Evolutionary conservation across 2,329 filamentous ascomycete genomes (phyloP).

Genomic region (Arthrobotrys entomopaga): DNA sequence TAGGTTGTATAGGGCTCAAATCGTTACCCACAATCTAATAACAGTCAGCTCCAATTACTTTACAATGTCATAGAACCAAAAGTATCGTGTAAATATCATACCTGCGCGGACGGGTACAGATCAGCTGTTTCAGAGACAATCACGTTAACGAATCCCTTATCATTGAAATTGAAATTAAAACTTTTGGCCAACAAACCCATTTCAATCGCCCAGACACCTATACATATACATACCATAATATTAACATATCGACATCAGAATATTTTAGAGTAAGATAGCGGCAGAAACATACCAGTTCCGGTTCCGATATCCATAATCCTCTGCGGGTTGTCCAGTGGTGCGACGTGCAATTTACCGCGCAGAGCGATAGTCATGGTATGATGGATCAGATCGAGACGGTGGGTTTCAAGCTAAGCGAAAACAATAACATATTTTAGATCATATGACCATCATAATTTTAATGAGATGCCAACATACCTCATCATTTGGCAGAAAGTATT

Average conservation of each 20-base stretch:
- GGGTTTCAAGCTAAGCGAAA: constrained; percentile 29
- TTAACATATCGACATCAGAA: background rate
- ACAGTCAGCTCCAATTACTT: background rate
- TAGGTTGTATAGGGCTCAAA: constrained; percentile 59
- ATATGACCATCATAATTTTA: too few relatives aligned
- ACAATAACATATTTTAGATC: too few relatives aligned
- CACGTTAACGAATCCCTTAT: background rate
- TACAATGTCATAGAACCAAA: background rate
- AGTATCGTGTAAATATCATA: constrained; percentile 13
- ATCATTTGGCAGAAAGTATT: constrained; percentile 35
- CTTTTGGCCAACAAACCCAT: constrained; percentile 52
- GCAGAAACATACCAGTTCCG: constrained; percentile 63
- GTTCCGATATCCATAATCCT: constrained; percentile 67
- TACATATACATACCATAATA: background rate
- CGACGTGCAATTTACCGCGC: constrained; percentile 63
- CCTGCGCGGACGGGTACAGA: constrained; percentile 58
- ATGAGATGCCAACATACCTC: constrained; percentile 1
- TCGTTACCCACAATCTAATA: constrained; percentile 59
- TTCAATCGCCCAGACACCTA: constrained; percentile 59
- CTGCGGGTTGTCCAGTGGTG: constrained; percentile 64
- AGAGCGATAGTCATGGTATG: constrained; percentile 64
- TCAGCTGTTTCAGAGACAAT: constrained; percentile 55
- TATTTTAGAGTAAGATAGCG: background rate
- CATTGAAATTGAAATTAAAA: background rate
- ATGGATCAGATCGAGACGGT: constrained; percentile 54